Base-by-base conservation (phyloP, 176 grass and related monocot species). In the Pontederia crassipes region DNA sequence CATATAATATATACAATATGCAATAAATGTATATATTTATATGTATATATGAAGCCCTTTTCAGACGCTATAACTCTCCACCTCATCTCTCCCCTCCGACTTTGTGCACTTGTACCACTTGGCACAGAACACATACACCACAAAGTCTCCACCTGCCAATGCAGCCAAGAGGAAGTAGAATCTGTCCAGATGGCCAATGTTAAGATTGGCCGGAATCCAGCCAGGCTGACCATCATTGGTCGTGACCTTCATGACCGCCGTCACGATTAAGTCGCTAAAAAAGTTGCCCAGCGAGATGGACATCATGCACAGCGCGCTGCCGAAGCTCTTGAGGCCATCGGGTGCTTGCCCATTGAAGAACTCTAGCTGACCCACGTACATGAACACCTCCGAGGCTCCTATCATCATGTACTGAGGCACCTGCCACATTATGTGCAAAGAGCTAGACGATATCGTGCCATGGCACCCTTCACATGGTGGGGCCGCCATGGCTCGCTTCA, bases 341-440 rank as follows among this genome's bases (percentile, higher is more conserved):
- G 65, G 65, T 0, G 65, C 65, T 26, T 67, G 13, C 50, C 27
- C 65, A 15, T 67, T 67, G 49, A 54, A 67, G 65, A 67, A 67
- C 13, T 67, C 65, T 26, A 67, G 65, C 46, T 67, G 65, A 5
- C 65, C 65, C 12, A 67, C 65, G 50, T 67, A 67, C 65, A 67
- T 67, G 65, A 67, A 67, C 27, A 67, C 65, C 50, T 67, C 65
- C 12, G 65, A 67, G 8, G 65, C 65, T 26, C 65, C 65, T 20
- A 67, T 53, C 65, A 67, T 8, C 28, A 27, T 26, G 15, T 67
- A 67, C 65, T 67, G 65, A 12, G 50, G 49, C 49, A 67, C 28
- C 50, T 67, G 65, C 65, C 65, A 67, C 10, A 54, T 9, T 15
- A 67, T 67, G 65, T 54, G 48, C 49, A 67, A 49, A 8, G 65